phyloP scores from a whole-genome alignment of 1,284 basidiomycete genomes.

The Tilletia indica region DNA sequence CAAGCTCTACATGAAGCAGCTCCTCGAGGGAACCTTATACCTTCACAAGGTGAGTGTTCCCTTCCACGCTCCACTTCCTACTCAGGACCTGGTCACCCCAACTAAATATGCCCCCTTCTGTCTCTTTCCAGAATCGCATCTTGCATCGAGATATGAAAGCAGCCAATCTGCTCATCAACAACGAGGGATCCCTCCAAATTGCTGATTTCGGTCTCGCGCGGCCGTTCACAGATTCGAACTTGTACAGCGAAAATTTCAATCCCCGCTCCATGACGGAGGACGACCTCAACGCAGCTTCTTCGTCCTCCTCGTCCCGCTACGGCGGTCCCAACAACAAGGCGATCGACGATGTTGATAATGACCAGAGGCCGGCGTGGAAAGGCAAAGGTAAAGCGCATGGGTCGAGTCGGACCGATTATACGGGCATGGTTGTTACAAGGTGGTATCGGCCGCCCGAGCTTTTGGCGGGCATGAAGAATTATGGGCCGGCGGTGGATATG shows the following conservation, averaged over 20 bases:
- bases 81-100: no score
- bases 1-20: slow-evolving; percentile 93
- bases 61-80: neutral
- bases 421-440: slow-evolving; percentile 95
- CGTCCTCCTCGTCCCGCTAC: no score
- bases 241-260: neutral
- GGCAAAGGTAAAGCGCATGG: slow-evolving; percentile 10
- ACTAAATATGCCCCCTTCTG: neutral
- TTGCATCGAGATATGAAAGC: slow-evolving; percentile 98
- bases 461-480: slow-evolving; percentile 78
- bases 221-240: slow-evolving; percentile 48
- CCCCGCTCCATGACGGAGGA: neutral
- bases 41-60: slow-evolving; percentile 75
- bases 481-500: slow-evolving; percentile 91
- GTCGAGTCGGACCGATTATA: slow-evolving; percentile 64
- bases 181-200: slow-evolving; percentile 61
- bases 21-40: slow-evolving; percentile 89
- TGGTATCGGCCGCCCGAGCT: slow-evolving; percentile 98
- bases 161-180: slow-evolving; percentile 91
- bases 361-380: neutral
- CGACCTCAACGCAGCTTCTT: no score
- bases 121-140: slow-evolving; percentile 74
- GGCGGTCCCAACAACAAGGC: neutral
- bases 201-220: slow-evolving; percentile 96
- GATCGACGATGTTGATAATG: neutral